These are phyloP conservation scores for Zelonia costaricensis DNA, from an alignment of 208 protist species.

Conservation along the genomic window DNA sequence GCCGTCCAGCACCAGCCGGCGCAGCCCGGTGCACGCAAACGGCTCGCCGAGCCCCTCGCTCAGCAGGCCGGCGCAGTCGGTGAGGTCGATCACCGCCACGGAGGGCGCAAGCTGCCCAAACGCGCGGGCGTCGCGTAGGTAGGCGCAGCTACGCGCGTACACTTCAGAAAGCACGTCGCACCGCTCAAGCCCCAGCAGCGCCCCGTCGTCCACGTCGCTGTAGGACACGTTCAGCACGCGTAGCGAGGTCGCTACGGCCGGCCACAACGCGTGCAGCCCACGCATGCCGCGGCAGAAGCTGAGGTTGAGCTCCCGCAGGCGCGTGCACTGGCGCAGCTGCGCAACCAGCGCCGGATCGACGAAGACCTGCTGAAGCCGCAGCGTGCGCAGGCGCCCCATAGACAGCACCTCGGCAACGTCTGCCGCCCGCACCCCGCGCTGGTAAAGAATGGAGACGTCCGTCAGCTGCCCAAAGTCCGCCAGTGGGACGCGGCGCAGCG, in stretches of 20 bases:
- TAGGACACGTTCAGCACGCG: slow-evolving; percentile 33
- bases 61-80: slow-evolving; percentile 35
- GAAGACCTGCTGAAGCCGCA: slow-evolving; percentile 34
- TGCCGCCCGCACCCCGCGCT: slow-evolving; percentile 20
- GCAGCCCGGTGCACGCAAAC: slow-evolving; percentile 19
- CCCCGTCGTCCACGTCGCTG: slow-evolving; percentile 23
- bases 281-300: slow-evolving; percentile 35
- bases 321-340: slow-evolving; percentile 11
- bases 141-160: slow-evolving; percentile 29
- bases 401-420: slow-evolving; percentile 16
- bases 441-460: slow-evolving; percentile 40
- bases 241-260: slow-evolving; percentile 8
- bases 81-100: slow-evolving; percentile 39
- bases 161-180: slow-evolving; percentile 23
- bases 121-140: slow-evolving; percentile 24
- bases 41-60: slow-evolving; percentile 26
- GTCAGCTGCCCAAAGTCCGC: slow-evolving; percentile 21
- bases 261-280: slow-evolving; percentile 27
- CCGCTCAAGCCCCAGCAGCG: slow-evolving; percentile 8
- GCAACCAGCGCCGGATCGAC: slow-evolving; percentile 23
- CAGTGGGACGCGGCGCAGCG: slow-evolving; percentile 21
- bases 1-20: slow-evolving; percentile 29
- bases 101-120: slow-evolving; percentile 32
- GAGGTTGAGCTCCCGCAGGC: slow-evolving; percentile 29
- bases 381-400: slow-evolving; percentile 11